Evolutionary conservation across 352 stramenopile genomes (phyloP).

Genomic region (Globisporangium paddicum): DNA sequence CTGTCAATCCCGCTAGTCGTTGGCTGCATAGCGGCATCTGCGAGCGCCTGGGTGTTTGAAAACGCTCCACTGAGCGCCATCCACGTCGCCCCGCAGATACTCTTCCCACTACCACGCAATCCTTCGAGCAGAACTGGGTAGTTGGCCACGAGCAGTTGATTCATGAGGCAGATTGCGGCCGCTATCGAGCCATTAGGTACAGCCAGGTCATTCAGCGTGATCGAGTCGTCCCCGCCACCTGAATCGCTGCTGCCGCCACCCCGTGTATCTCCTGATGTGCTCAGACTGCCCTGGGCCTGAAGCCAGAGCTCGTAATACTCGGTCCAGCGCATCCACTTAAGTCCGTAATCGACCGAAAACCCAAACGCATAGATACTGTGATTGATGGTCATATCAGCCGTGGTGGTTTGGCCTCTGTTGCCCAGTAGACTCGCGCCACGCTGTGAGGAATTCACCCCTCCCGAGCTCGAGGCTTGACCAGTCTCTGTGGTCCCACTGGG

Average conservation of each 20-base stretch:
- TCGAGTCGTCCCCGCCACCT: neutral
- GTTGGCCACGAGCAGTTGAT: constrained; percentile 38
- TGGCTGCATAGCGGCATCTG: constrained; percentile 1
- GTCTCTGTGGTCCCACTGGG: constrained; percentile 29
- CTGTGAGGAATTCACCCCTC: neutral
- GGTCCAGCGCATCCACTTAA: constrained; percentile 68
- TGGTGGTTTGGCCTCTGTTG: neutral
- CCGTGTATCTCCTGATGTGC: neutral
- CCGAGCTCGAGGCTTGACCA: neutral
- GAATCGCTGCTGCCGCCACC: neutral
- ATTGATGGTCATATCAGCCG: constrained; percentile 8
- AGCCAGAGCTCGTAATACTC: constrained; percentile 62
- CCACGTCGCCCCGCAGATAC: constrained; percentile 27
- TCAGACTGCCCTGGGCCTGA: constrained; percentile 18
- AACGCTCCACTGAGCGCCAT: constrained; percentile 27
- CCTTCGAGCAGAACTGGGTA: constrained; percentile 40
- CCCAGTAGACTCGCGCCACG: neutral
- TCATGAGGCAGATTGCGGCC: constrained; percentile 34
- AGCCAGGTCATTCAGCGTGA: constrained; percentile 12
- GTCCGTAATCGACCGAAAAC: constrained; percentile 63
- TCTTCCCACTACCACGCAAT: constrained; percentile 44
- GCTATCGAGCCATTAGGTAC: constrained; percentile 34
- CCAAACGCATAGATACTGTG: constrained; percentile 62
- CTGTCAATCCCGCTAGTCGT: neutral
- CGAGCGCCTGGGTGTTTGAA: constrained; percentile 23